phyloP scores from a whole-genome alignment of 305 asterid species.

The Rubia balearica region DNA sequence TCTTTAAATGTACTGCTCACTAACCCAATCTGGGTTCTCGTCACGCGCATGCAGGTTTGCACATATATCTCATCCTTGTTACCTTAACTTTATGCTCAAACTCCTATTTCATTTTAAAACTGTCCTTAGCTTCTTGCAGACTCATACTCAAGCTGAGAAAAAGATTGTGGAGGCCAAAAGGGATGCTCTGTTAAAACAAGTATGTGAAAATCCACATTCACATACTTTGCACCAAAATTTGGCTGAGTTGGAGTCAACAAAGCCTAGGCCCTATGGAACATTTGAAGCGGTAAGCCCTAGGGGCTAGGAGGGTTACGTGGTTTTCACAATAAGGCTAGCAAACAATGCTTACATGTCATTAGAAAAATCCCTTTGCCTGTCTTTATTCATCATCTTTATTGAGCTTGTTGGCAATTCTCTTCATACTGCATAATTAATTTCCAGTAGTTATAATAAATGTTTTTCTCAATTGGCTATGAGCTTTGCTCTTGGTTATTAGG shows the following conservation, averaged over 20 bases:
- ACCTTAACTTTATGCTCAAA: not conserved
- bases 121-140: conserved; percentile 29
- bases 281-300: conserved; percentile 50
- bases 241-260: conserved; percentile 56
- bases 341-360: not conserved
- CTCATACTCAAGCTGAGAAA: conserved; percentile 86
- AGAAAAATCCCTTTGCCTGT: no score
- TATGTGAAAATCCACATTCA: conserved; percentile 32
- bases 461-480: no score
- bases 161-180: conserved; percentile 67
- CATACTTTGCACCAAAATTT: conserved; percentile 43
- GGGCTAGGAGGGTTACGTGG: not conserved
- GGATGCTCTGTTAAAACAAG: conserved; percentile 61
- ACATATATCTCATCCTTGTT: not conserved
- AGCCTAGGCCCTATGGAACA: conserved; percentile 79
- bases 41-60: conserved; percentile 89
- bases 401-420: no score
- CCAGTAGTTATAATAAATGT: no score
- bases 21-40: conserved; percentile 91
- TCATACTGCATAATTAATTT: no score
- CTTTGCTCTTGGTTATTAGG: no score
- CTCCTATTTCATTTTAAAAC: not conserved
- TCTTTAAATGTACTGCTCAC: conserved; percentile 75
- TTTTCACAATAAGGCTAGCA: not conserved
- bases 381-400: no score